These are phyloP conservation scores for Botryotinia convoluta DNA, from an alignment of 2,329 filamentous ascomycete genomes.

Conservation along the genomic window DNA sequence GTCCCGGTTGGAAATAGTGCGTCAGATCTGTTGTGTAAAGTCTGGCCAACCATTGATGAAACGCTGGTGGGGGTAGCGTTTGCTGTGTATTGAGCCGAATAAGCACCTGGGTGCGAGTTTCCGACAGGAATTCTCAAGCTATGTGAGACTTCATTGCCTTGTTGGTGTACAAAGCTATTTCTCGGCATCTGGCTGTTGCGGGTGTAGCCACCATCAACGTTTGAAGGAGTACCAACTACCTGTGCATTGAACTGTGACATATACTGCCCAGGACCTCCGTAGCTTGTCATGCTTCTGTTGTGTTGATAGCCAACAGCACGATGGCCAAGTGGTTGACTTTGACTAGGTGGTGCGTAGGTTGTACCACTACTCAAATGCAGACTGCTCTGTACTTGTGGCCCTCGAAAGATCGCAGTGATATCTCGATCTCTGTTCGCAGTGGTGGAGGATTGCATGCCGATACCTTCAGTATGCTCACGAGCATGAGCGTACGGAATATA, in stretches of 20 bases:
- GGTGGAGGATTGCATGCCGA: accelerated
- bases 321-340: neutral
- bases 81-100: too few relatives aligned
- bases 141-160: accelerated
- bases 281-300: accelerated
- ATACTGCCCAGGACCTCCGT: neutral
- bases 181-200: neutral
- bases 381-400: neutral
- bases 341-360: neutral
- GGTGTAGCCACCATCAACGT: neutral
- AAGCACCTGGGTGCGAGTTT: neutral
- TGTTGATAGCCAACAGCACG: accelerated
- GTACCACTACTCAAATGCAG: accelerated
- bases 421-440: accelerated
- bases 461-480: neutral
- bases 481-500: neutral
- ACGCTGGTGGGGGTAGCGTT: neutral
- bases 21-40: accelerated
- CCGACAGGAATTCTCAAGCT: neutral
- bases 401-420: neutral
- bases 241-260: neutral
- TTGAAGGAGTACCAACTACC: accelerated
- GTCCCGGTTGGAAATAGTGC: accelerated
- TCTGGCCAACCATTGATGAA: neutral
- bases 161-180: neutral